Evolutionary conservation across 805 yeast genomes (phyloP), one percentile per base, ranked within the genome.

Genomic region (Candida pini): DNA sequence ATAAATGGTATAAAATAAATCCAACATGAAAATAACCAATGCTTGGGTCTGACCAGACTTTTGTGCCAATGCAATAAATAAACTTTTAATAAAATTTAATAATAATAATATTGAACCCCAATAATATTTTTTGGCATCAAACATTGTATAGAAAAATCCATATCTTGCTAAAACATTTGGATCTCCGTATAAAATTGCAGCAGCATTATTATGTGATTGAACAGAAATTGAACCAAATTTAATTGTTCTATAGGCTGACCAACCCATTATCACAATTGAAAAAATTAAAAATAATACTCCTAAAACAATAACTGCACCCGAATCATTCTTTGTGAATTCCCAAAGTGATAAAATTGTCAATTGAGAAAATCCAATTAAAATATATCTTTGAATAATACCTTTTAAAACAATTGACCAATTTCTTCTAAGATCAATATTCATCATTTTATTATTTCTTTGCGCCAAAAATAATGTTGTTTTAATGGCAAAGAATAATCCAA

Each of bases 131-230:
- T 67, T 66, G 15, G 96, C 94, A 43, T 75, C 73, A 60, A 81
- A 88, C 88, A 86, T 87, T 12, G 95, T 83, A 62, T 88, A 89
- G 51, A 88, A 75, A 61, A 81, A 89, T 0, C 96, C 96, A 54
- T 81, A 88, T 54, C 81, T 81, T 64, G 79, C 74, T 53, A 88
- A 70, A 22, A 86, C 69, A 19, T 64, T 62, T 30, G 78, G 68
- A 51, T 89, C 83, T 39, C 96, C 95, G 51, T 87, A 89, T 35
- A 89, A 64, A 38, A 86, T 60, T 31, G 90, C 95, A 14, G 96
- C 96, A 0, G 96, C 89, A 46, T 90, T 88, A 32, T 80, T 76
- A 53, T 74, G 79, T 32, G 67, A 58, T 19, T 56, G 51, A 28
- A 77, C 63, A 0, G 96, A 87, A 36, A 56, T 53, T 38, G 62